Base-by-base conservation (phyloP, 1,139 yeast genomes). In the Protomyces arabidopsidicola region DNA sequence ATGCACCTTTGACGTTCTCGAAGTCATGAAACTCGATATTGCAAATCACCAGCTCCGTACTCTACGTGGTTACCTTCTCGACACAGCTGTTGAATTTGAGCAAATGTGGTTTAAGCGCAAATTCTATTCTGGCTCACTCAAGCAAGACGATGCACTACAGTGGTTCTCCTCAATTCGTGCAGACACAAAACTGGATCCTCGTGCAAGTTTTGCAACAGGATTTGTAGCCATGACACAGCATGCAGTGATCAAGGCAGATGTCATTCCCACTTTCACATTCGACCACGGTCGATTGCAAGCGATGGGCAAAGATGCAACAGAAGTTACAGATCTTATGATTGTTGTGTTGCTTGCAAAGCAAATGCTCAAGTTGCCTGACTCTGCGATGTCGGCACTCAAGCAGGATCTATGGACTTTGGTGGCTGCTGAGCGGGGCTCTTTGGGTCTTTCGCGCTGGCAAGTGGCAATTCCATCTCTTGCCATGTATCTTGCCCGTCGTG, bases 21-120 rank as follows among this genome's bases (percentile, higher is more conserved):
- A 90, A 74, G 95, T 96, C n/a, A 90, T 91, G 96, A 91, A 91
- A 74, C 79, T 91, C 69, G 64, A 91, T 72, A 95, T 90, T 64
- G 97, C 97, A 20, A 91, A 91, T 75, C 97, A 91, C 74, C 97
- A 90, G 75, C 89, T 91, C 65, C 81, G 96, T 70, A 84, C 90
- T 34, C 78, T 90, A 65, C 82, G 97, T 71, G 96, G 96, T 1
- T 87, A 88, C 14, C 79, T 91, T 59, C 84, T 90, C 67, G 93
- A 90, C 71, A 88, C 95, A 36, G 95, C 97, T 1, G 87, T 88
- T n/a, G 93, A 88, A 69, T 89, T 91, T 72, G 98, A 91, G 76
- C 86, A 85, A 70, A 96, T 88, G 73, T 90, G 62, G 62, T 58
- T 58, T 45, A 27, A 18, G 27, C 55, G 62, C 10, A 51, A 52